A percentile compares a stretch with the other conserved stretches of the same genome.
Conservation (phyloP, 257 asterid species). For the Capsicum chinense region DNA sequence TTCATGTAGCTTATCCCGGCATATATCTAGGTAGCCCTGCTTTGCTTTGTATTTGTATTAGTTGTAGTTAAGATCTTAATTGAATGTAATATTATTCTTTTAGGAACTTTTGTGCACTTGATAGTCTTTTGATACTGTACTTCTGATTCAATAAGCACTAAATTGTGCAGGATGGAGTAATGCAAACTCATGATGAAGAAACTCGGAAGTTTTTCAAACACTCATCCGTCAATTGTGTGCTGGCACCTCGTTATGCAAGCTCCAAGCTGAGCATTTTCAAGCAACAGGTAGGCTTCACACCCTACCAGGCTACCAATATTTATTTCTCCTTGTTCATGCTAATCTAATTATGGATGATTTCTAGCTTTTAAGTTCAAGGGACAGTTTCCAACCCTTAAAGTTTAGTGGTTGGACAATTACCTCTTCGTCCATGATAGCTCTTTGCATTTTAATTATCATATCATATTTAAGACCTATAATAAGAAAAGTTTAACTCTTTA, state of each 20-base stretch:
- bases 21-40: not conserved
- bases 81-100: not conserved
- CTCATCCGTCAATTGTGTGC: slow-evolving; percentile 86
- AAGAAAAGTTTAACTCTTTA: not conserved
- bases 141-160: slow-evolving; percentile 21
- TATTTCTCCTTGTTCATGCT: not conserved
- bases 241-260: slow-evolving; percentile 95
- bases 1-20: not conserved
- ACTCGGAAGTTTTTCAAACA: slow-evolving; percentile 89
- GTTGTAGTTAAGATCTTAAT: not conserved
- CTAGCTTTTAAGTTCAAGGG: slow-evolving; percentile 16
- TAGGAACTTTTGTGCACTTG: not conserved
- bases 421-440: not conserved
- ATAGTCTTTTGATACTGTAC: not conserved
- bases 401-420: not conserved
- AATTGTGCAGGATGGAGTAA: slow-evolving; percentile 78
- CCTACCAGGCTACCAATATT: slow-evolving; percentile 34
- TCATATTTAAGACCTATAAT: not conserved
- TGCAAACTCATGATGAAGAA: slow-evolving; percentile 98
- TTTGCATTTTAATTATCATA: not conserved
- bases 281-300: slow-evolving; percentile 84
- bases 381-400: not conserved
- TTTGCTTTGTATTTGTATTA: not conserved
- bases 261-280: slow-evolving; percentile 98
- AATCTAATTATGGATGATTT: slow-evolving; percentile 4